Base-by-base conservation (phyloP, 2,329 filamentous ascomycete genomes). In the Paramyrothecium sp. region DNA sequence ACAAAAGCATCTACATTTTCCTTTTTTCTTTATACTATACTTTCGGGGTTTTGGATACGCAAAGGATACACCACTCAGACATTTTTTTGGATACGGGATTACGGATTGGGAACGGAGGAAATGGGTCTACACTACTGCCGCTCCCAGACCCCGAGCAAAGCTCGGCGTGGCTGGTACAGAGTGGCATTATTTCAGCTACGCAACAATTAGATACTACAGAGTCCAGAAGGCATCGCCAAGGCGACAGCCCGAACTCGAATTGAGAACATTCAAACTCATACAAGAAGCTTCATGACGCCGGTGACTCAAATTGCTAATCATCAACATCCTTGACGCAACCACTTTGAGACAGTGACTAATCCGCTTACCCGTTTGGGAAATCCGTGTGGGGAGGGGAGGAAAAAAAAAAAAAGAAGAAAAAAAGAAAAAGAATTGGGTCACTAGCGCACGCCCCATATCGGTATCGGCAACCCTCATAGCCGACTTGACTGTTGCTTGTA, bases 1-100 rank as follows among this genome's bases (percentile, higher is more conserved):
- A 52, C 50, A 65, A 61, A 62, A 60, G 60, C 59, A 58, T 57
- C 59, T 59, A 47, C 54, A 57, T 58, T 60, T 63, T 56, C 48
- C 46, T 56, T 54, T 34, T 51, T n/a, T 30, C 51, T 34, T 47
- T 50, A 46, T 34, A 20, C 38, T 38, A 38, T 38, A 10, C 16
- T 8, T 38, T 16, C 8, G 10, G 8, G 33, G 33, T 16, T 8
- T 38, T 38, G 10, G 16, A 16, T 8, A 38, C 10, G 33, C 10
- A 38, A 38, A 16, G 33, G 16, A 10, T 38, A 38, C 33, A 38
- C 33, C 33, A 38, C 33, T 33, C 44, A 56, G 53, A 58, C 56
- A 52, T 33, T 21, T 41, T 11, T 41, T 41, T 41, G 34, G 34
- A n/a, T n/a, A n/a, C n/a, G n/a, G n/a, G n/a, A n/a, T 16, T 38